Evolutionary conservation across 345 rosid species (phyloP).

Genomic region (Carallia pectinifolia): DNA sequence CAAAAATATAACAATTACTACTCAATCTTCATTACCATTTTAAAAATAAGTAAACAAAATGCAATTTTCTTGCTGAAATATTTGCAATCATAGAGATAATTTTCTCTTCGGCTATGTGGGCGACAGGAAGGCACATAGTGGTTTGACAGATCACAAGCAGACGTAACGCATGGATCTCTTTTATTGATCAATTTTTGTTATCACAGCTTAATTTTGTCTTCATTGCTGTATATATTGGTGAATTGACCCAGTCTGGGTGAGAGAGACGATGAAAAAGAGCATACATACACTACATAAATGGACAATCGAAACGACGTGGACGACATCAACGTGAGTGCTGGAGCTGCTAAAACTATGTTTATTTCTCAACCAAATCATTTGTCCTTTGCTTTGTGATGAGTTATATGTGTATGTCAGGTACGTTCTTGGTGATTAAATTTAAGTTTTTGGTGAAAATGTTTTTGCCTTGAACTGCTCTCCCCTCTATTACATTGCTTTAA

Average conservation of each 20-base stretch:
- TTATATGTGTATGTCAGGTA: too few relatives aligned
- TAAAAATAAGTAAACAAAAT: not conserved
- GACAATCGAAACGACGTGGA: conserved; percentile 11
- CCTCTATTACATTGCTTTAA: too few relatives aligned
- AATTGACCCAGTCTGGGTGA: not conserved
- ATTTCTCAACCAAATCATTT: conserved; percentile 24
- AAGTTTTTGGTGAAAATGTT: not conserved
- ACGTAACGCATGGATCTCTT: conserved; percentile 17
- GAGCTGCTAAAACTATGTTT: conserved; percentile 4
- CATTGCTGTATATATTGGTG: not conserved
- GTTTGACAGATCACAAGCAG: conserved; percentile 20
- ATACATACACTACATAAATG: not conserved
- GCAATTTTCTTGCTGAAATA: not conserved
- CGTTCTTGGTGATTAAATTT: not conserved
- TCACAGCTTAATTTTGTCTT: conserved; percentile 4
- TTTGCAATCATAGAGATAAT: not conserved
- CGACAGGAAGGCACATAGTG: conserved; percentile 24
- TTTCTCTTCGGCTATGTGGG: conserved; percentile 13
- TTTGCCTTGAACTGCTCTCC: not conserved
- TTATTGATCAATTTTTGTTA: not conserved
- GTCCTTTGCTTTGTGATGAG: conserved; percentile 14
- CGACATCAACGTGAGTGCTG: conserved; percentile 37
- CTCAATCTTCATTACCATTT: not conserved
- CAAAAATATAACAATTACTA: not conserved
- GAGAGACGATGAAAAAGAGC: not conserved